Conservation (phyloP, 257 asterid species). For the Solanum bukasovii region DNA sequence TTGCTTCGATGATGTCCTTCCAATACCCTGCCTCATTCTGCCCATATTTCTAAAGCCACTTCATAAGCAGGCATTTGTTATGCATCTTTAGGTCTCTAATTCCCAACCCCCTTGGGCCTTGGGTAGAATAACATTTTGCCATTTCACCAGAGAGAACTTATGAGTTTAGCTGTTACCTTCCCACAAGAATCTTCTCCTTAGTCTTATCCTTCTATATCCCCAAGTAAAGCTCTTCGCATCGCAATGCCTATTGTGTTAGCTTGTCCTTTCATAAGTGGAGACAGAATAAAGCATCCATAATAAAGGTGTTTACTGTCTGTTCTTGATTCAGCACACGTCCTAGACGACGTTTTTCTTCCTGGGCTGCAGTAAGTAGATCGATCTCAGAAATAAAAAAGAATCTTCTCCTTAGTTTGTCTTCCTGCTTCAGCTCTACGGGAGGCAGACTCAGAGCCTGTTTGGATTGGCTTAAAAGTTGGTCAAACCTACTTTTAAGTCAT, state of each 20-base stretch:
- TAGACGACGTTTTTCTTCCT: background rate
- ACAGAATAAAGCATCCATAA: background rate
- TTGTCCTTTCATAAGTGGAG: background rate
- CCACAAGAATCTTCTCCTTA: background rate
- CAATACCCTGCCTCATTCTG: background rate
- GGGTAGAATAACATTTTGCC: background rate
- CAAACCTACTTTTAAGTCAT: no score
- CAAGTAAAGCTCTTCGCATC: background rate
- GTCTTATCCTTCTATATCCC: background rate
- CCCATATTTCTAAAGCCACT: background rate
- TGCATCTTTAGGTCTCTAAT: background rate
- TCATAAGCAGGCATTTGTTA: background rate
- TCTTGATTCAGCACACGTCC: background rate
- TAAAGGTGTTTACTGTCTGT: background rate
- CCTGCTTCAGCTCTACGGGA: background rate
- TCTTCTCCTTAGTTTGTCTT: background rate
- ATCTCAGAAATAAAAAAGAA: background rate
- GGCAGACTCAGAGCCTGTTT: background rate
- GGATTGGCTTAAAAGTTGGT: no score
- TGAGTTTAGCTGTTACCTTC: background rate
- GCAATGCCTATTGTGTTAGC: background rate
- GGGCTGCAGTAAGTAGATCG: background rate
- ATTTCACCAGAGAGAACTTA: background rate
- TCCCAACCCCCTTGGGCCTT: background rate
- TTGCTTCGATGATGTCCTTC: background rate